phyloP scores from a whole-genome alignment of 2,329 filamentous ascomycete species.

The Trematosphaeria pertusa region DNA sequence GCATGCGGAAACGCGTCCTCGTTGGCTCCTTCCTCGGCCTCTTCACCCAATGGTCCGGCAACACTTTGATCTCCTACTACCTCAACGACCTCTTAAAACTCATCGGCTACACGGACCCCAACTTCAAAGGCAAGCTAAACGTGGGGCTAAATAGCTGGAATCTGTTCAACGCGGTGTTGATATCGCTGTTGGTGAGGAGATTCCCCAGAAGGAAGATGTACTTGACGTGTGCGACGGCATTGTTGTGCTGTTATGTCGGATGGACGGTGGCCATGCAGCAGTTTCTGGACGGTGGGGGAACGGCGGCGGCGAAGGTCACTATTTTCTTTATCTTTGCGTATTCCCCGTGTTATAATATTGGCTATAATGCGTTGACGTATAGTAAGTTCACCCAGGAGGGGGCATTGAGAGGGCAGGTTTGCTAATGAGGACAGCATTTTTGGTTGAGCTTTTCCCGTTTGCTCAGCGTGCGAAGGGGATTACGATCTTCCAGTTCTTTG shows the following conservation, averaged over 20 bases:
- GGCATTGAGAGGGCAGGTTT: background rate
- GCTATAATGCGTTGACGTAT: constrained; percentile 69
- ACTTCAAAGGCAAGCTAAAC: constrained; percentile 50
- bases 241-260: constrained; percentile 41
- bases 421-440: constrained; percentile 52
- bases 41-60: constrained; percentile 72
- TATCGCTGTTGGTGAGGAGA: constrained; percentile 62
- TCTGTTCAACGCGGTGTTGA: constrained; percentile 62
- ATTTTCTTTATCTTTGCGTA: constrained; percentile 60
- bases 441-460: constrained; percentile 58
- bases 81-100: constrained; percentile 66
- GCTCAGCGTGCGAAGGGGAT: constrained; percentile 57
- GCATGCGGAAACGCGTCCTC: constrained; percentile 68
- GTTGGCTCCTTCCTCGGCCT: constrained; percentile 69
- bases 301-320: constrained; percentile 54
- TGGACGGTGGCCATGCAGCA: constrained; percentile 60
- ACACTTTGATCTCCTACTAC: constrained; percentile 68
- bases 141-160: constrained; percentile 66
- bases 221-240: constrained; percentile 48
- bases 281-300: constrained; percentile 39
- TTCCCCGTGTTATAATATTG: constrained; percentile 63
- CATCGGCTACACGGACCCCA: constrained; percentile 62
- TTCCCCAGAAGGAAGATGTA: constrained; percentile 64
- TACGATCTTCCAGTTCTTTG: constrained; percentile 65
- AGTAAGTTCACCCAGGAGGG: constrained; percentile 39